Base-by-base conservation (phyloP, 2,329 filamentous ascomycete genomes). In the Fusarium acutatum region DNA sequence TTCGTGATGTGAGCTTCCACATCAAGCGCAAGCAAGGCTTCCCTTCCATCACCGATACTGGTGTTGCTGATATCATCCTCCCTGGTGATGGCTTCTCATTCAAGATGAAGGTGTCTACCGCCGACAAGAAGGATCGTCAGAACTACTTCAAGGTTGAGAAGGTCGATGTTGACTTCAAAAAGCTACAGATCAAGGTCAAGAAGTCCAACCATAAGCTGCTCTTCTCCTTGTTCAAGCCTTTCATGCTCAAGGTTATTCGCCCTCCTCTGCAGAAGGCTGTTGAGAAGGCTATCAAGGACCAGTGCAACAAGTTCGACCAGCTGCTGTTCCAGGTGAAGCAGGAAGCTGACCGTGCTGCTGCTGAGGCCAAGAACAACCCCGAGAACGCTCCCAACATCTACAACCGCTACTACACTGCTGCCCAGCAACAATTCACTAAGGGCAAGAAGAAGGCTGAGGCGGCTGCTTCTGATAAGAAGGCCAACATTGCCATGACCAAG, bases 111-210 rank as follows among this genome's bases (percentile, higher is more conserved):
- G 88, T 97, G 76, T 94, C 95, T 64, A 95, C 92, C 52, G 92
- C 94, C 6, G 91, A 96, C 59, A 89, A 92, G 80, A 87, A 86
- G 26, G 95, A 97, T 78, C 86, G 87, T 34, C 90, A 93, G 78
- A 91, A 96, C 82, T 96, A 97, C 84, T 96, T 98, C 89, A 98
- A 97, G 89, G 89, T 98, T 69, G 94, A 97, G 80, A 95, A 93
- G 82, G 93, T 97, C 7, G 88, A 93, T 44, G 94, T 97, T 26
- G 91, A 94, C 77, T 90, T 97, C 75, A 93, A 94, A 84, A 82
- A 95, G 79, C 88, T 98, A 65, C 89, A 93, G 76, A 91, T 99
- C 85, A 97, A 97, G 86, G 83, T 99, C 74, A 95, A 95, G 88
- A 91, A 97, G 87, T 98, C 95, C 59, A 97, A 92, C 82, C 95